These are phyloP conservation scores for Penicillium sp. DNA, from an alignment of 2,329 filamentous ascomycete genomes.

Conservation along the genomic window DNA sequence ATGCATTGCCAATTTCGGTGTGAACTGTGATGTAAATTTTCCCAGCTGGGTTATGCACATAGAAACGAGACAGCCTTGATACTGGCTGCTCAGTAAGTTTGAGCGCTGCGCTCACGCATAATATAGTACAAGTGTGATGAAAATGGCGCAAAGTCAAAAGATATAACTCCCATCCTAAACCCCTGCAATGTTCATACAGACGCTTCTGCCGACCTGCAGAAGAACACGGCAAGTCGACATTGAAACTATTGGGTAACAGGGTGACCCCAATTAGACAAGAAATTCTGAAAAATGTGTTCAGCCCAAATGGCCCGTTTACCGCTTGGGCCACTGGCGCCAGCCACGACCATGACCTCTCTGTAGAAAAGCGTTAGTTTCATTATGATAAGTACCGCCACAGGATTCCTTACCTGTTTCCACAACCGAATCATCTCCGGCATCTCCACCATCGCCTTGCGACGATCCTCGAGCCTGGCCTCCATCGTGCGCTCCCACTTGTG, in stretches of 20 bases:
- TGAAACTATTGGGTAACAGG: constrained; percentile 5
- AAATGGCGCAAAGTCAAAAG: constrained; percentile 12
- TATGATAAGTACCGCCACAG: not conserved
- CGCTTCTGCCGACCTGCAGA: constrained; percentile 7
- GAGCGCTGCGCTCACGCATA: not conserved
- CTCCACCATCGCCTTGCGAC: constrained; percentile 86
- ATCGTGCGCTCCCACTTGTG: constrained; percentile 88
- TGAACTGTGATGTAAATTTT: not conserved
- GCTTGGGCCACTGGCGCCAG: constrained; percentile 72
- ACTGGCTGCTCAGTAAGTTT: not conserved
- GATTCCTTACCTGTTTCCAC: constrained; percentile 79
- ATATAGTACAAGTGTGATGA: constrained; percentile 21
- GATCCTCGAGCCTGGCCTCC: constrained; percentile 78
- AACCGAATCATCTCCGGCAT: constrained; percentile 90
- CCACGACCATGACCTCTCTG: constrained; percentile 70
- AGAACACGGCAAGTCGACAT: constrained; percentile 3
- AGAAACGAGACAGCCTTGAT: not conserved
- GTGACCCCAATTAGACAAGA: constrained; percentile 14
- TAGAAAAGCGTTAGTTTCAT: constrained; percentile 35
- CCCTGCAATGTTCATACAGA: constrained; percentile 25
- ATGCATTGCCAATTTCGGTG: not conserved
- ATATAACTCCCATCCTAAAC: constrained; percentile 24
- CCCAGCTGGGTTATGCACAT: not conserved
- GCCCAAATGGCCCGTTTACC: constrained; percentile 25
- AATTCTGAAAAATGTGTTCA: constrained; percentile 12